phyloP scores from a whole-genome alignment of 2,329 filamentous ascomycete genomes.

The Nigrospora oryzae region DNA sequence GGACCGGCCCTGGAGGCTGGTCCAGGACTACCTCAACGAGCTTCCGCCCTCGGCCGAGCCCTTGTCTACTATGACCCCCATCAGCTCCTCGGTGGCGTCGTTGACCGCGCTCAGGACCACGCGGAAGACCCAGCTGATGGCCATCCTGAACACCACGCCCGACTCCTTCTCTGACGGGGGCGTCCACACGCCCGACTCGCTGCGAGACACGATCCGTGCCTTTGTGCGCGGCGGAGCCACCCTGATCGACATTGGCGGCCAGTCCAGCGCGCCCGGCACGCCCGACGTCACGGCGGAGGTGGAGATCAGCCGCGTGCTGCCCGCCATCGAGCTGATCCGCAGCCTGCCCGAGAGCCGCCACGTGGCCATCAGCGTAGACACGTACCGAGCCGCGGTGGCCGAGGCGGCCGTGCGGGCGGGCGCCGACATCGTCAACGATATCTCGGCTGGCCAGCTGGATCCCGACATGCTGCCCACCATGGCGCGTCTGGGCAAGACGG shows the following conservation, averaged over 20 bases:
- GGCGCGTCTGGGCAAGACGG: conserved; percentile 67
- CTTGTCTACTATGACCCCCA: conserved; percentile 51
- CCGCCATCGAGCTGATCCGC: conserved; percentile 68
- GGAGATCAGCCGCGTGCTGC: conserved; percentile 71
- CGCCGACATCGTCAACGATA: conserved; percentile 90
- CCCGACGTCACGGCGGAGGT: conserved; percentile 60
- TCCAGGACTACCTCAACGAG: conserved; percentile 52
- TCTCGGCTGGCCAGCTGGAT: conserved; percentile 77
- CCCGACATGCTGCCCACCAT: conserved; percentile 73
- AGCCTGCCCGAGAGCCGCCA: conserved; percentile 51
- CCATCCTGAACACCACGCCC: conserved; percentile 87
- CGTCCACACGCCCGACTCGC: conserved; percentile 42
- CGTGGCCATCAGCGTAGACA: conserved; percentile 81
- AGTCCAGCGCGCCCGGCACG: conserved; percentile 78
- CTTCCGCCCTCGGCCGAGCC: conserved; percentile 39
- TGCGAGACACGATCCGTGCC: conserved; percentile 48
- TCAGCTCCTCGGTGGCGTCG: conserved; percentile 37
- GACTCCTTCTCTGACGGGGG: conserved; percentile 97
- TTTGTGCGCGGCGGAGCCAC: conserved; percentile 65
- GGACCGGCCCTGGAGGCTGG: conserved; percentile 49
- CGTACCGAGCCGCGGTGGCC: conserved; percentile 80
- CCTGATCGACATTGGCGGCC: conserved; percentile 87
- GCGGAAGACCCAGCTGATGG: conserved; percentile 75
- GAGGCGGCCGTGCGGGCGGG: conserved; percentile 67
- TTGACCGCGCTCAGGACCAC: conserved; percentile 50